Conservation (phyloP, 495 filamentous ascomycete species). For the Talaromyces stipitatus region DNA sequence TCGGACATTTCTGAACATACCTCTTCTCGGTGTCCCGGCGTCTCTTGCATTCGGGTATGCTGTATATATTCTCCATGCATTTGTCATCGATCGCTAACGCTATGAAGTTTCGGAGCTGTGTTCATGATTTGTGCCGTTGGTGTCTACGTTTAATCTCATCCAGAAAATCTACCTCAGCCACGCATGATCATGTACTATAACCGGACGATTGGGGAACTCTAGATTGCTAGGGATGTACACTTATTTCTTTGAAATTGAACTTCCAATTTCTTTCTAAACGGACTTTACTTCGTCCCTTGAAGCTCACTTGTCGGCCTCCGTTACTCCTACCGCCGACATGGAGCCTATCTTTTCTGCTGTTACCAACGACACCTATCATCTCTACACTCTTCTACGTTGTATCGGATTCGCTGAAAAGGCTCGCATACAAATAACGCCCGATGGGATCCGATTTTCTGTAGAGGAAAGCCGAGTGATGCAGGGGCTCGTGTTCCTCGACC, state of each 20-base stretch:
- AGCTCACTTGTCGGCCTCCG: conserved; percentile 5
- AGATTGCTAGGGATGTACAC: conserved; percentile 26
- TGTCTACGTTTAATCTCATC: conserved; percentile 77
- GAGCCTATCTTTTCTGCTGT: conserved; percentile 71
- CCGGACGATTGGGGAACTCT: conserved; percentile 21
- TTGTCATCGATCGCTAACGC: conserved; percentile 9
- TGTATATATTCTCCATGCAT: not conserved
- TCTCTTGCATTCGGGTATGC: conserved; percentile 84
- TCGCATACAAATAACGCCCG: conserved; percentile 72
- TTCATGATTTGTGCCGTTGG: conserved; percentile 98
- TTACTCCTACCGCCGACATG: conserved; percentile 6
- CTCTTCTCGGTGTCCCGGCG: conserved; percentile 77
- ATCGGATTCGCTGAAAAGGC: conserved; percentile 75
- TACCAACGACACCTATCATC: conserved; percentile 76
- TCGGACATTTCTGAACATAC: conserved; percentile 71
- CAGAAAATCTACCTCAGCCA: conserved; percentile 11
- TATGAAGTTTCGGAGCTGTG: conserved; percentile 77
- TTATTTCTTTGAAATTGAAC: conserved; percentile 11
- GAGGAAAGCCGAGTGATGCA: conserved; percentile 83
- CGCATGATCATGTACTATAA: conserved; percentile 29
- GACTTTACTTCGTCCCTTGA: not conserved
- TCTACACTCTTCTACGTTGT: conserved; percentile 84
- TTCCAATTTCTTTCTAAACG: conserved; percentile 3
- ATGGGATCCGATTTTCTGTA: conserved; percentile 78
- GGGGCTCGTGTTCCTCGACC: conserved; percentile 78